Evolutionary conservation across 2,329 filamentous ascomycete genomes (phyloP).

Genomic region (Colletotrichum eleusines): DNA sequence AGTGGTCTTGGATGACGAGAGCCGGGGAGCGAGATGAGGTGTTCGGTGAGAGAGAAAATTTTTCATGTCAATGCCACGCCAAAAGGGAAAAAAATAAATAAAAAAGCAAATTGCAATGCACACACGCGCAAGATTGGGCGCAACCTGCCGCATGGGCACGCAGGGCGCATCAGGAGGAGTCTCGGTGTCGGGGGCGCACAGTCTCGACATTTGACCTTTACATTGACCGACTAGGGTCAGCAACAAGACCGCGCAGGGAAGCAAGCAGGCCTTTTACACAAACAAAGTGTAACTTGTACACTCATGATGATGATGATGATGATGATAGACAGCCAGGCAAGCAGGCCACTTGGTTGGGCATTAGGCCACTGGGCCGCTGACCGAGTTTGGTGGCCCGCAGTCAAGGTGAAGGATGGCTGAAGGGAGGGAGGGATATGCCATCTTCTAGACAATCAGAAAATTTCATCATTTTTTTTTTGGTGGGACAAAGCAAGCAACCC

Average conservation of each 20-base stretch:
- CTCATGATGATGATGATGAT: background rate
- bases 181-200: constrained; percentile 14
- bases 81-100: background rate
- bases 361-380: constrained; percentile 11
- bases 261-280: constrained; percentile 10
- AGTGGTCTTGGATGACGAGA: constrained; percentile 32
- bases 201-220: background rate
- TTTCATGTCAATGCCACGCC: constrained; percentile 30
- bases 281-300: background rate
- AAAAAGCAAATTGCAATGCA: constrained; percentile 39
- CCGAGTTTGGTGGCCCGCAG: constrained; percentile 21
- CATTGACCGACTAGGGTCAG: constrained; percentile 25
- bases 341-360: background rate
- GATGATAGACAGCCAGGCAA: background rate
- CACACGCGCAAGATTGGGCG: constrained; percentile 22
- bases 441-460: constrained; percentile 15
- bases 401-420: background rate
- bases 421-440: background rate
- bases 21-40: constrained; percentile 34
- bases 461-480: constrained; percentile 3
- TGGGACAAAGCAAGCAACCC: constrained; percentile 23
- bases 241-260: constrained; percentile 27
- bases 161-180: constrained; percentile 18
- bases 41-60: constrained; percentile 39
- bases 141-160: constrained; percentile 36